A percentile compares a stretch with the other conserved stretches of the same genome.
phyloP scores from a whole-genome alignment of 2,329 filamentous ascomycete genomes.

The Aspergillus neoniger region DNA sequence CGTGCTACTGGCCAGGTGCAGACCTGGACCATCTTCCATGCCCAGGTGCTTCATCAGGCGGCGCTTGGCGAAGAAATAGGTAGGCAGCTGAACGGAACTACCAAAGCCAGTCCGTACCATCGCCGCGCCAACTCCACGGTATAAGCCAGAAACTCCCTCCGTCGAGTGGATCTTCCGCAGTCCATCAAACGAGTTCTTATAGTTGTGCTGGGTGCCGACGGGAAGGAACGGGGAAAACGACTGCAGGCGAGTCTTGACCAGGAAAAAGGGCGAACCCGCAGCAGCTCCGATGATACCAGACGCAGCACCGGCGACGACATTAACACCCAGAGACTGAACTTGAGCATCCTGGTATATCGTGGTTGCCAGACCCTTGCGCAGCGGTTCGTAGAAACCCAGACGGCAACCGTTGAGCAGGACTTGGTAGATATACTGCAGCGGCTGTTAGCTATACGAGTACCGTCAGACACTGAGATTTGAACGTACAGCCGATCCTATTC shows the following conservation, averaged over 20 bases:
- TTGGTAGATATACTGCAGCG: conserved; percentile 82
- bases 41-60: conserved; percentile 77
- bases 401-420: conserved; percentile 95
- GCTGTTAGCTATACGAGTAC: conserved; percentile 8
- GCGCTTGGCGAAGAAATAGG: conserved; percentile 97
- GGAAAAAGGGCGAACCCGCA: conserved; percentile 94
- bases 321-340: conserved; percentile 84
- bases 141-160: conserved; percentile 80
- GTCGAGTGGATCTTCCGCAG: conserved; percentile 72
- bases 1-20: conserved; percentile 87
- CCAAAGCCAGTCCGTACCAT: conserved; percentile 97
- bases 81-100: conserved; percentile 92
- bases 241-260: conserved; percentile 94
- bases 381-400: conserved; percentile 94
- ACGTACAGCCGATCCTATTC: conserved; percentile 76
- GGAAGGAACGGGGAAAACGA: conserved; percentile 90
- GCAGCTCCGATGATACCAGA: conserved; percentile 90
- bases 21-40: conserved; percentile 84
- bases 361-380: conserved; percentile 71
- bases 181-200: conserved; percentile 82
- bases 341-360: conserved; percentile 70
- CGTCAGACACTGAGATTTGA: neutral
- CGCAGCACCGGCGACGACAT: conserved; percentile 87
- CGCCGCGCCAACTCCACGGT: conserved; percentile 85
- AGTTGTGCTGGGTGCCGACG: conserved; percentile 94